Conservation (phyloP, 2,329 filamentous ascomycete genomes). For the Aspergillus pseudoglaucus region DNA sequence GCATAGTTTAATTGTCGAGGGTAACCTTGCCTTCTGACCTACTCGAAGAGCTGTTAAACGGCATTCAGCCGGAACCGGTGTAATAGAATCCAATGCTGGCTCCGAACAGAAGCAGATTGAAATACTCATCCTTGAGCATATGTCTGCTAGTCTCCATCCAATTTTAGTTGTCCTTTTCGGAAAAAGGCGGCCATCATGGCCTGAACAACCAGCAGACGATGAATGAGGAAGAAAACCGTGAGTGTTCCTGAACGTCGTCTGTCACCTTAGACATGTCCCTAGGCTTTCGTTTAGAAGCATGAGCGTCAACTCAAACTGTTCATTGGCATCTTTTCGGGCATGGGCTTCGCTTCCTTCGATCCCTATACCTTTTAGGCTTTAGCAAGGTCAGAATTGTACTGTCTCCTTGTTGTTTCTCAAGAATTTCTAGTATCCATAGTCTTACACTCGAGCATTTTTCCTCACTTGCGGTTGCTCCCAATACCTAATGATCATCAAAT, state of each 20-base stretch:
- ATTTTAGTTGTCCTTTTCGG: no score
- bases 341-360: slow-evolving; percentile 19
- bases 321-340: slow-evolving; percentile 28
- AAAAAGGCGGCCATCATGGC: no score
- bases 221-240: neutral
- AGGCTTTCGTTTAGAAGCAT: slow-evolving; percentile 44
- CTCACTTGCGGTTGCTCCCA: slow-evolving; percentile 33
- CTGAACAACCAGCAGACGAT: neutral
- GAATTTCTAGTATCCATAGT: slow-evolving; percentile 4
- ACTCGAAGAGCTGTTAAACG: no score
- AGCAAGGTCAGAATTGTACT: slow-evolving; percentile 14
- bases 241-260: slow-evolving; percentile 10
- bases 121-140: no score
- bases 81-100: no score
- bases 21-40: no score
- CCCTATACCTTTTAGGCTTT: slow-evolving; percentile 24
- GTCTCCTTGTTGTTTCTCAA: slow-evolving; percentile 5
- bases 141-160: no score
- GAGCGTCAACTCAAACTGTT: slow-evolving; percentile 41
- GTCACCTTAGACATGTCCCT: slow-evolving; percentile 36
- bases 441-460: slow-evolving; percentile 28
- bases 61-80: no score
- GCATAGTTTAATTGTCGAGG: no score
- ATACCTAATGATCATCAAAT: slow-evolving; percentile 37
- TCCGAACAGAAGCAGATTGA: no score